Base-by-base conservation (phyloP, 768 basidiomycete genomes). In the button mushroom (Agaricus bisporus) region DNA sequence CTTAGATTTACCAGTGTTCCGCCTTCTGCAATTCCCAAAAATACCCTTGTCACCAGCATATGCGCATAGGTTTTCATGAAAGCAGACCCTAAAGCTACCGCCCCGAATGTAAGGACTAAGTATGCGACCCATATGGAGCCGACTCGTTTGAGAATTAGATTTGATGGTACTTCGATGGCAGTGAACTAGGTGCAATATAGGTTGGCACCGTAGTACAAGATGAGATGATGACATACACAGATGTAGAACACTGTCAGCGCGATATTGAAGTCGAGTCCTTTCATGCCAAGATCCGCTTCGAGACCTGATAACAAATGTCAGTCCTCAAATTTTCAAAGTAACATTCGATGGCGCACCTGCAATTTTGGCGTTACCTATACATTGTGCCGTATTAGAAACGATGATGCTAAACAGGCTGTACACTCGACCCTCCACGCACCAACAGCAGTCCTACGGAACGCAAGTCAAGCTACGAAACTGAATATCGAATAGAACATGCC, bases 21-120 rank as follows among this genome's bases (percentile, higher is more conserved):
- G 15, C 71, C 72, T 57, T 76, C 74, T n/a, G 70, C 65, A 12
- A 75, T 64, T 29, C 73, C 73, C 10, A 76, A 61, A 42, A 76
- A 68, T 0, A 74, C 65, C 35, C 74, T 61, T 1, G 72, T 73
- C 5, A 60, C 68, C 3, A 75, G 60, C 17, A 76, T 58, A 0
- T 65, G 65, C 2, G 60, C 52, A 56, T 67, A 72, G 37, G 62
- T 66, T 25, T 64, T 61, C n/a, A 74, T 64, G 37, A 76, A 76
- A 0, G 74, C 73, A 0, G 73, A 69, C 12, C 65, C 66, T 9
- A 76, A 64, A 4, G 73, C 64, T 12, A 71, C 58, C 5, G 67
- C 55, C 4, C 75, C 74, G 52, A 75, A 75, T 2, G 57, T 54
- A 18, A 70, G 59, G 36, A 74, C 67, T 49, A 74, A 63, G 12